A percentile compares a stretch with the other conserved stretches of the same genome.
These are phyloP conservation scores for Chimonanthus salicifolius DNA, from an alignment of 164 flowering plant genomes.

Conservation along the genomic window DNA sequence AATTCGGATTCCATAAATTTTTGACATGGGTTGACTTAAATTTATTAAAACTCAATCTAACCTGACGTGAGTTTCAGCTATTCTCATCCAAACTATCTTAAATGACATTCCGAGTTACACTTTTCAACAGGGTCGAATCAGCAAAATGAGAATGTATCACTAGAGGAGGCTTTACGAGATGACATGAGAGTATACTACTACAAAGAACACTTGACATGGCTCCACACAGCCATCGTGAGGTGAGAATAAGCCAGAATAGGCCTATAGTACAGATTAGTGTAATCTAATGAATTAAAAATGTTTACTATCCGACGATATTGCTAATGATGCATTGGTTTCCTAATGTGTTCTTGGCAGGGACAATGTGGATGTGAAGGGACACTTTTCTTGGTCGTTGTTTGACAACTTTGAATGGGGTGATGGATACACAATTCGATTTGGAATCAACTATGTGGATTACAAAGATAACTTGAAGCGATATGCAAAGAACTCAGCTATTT, in stretches of 20 bases:
- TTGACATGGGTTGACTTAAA: no score
- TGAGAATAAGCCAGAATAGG: background rate
- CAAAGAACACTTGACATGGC: background rate
- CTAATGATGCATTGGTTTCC: background rate
- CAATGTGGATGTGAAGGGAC: slow-evolving; percentile 32
- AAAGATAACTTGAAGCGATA: slow-evolving; percentile 27
- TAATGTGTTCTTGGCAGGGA: slow-evolving; percentile 14
- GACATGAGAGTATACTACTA: slow-evolving; percentile 3
- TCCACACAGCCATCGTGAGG: slow-evolving; percentile 10
- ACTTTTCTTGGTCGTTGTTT: slow-evolving; percentile 39
- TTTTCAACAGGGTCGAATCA: no score
- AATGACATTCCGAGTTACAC: no score
- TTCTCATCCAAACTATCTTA: no score
- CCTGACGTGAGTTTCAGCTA: no score
- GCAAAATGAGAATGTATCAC: background rate
- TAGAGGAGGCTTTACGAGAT: slow-evolving; percentile 5
- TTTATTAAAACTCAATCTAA: no score
- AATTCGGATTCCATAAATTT: no score
- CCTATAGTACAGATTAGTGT: no score
- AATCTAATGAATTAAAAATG: background rate
- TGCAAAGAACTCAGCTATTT: slow-evolving; percentile 27
- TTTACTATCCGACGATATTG: no score
- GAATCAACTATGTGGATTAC: slow-evolving; percentile 26
- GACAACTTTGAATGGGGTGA: slow-evolving; percentile 40
- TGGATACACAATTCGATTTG: slow-evolving; percentile 30